These are phyloP conservation scores for Oropetium thomaeum DNA, from an alignment of 176 grass and related monocot genomes.

Conservation along the genomic window DNA sequence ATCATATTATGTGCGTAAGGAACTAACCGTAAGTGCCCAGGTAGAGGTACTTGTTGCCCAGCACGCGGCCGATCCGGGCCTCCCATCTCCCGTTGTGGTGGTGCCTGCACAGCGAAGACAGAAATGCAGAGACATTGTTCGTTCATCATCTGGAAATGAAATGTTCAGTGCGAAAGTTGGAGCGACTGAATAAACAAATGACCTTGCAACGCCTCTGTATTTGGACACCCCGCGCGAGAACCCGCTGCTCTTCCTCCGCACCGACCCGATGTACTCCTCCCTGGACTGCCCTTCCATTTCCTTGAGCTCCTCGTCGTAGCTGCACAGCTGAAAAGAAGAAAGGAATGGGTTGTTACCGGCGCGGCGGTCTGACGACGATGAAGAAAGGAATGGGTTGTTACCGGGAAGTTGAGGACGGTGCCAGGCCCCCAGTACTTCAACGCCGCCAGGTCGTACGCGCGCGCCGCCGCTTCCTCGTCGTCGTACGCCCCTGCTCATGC, in stretches of 20 bases:
- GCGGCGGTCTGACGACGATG: not conserved
- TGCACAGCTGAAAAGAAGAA: conserved; percentile 15
- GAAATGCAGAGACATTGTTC: not conserved
- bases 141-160: not conserved
- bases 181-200: too few relatives aligned
- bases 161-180: not conserved
- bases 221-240: conserved; percentile 77
- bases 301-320: conserved; percentile 50
- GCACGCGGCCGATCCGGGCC: conserved; percentile 57
- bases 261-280: conserved; percentile 67
- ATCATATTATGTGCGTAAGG: too few relatives aligned
- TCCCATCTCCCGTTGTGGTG: conserved; percentile 67
- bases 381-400: conserved; percentile 2
- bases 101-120: conserved; percentile 29
- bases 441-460: conserved; percentile 80
- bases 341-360: conserved; percentile 43
- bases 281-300: conserved; percentile 58
- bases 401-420: conserved; percentile 81
- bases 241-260: conserved; percentile 65
- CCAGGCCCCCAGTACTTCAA: conserved; percentile 81
- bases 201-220: conserved; percentile 78
- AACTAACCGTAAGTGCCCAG: conserved; percentile 55
- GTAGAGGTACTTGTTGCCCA: conserved; percentile 71
- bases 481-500: conserved; percentile 60
- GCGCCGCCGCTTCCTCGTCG: conserved; percentile 78